Conservation (phyloP, 73 alveolate genomes). For the Breviolum minutum region DNA sequence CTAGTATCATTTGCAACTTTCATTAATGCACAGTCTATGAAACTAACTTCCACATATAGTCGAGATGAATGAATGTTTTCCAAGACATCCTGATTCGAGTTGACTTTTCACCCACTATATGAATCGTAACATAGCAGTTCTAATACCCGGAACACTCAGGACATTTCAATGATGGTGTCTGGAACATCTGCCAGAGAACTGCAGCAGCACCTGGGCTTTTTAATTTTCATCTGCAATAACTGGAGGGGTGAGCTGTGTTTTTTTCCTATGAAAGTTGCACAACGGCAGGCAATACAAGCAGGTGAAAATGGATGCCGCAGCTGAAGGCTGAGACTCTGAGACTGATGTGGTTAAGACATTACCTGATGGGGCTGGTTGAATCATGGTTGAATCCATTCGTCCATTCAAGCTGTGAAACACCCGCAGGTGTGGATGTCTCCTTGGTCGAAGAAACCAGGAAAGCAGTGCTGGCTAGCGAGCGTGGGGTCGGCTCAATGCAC, state of each 20-base stretch:
- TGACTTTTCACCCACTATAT: too few relatives aligned
- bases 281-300: conserved; percentile 33
- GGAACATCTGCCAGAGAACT: neutral
- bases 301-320: conserved; percentile 26
- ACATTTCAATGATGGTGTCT: conserved; percentile 29
- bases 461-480: conserved; percentile 20
- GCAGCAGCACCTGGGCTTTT: conserved; percentile 11
- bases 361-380: neutral
- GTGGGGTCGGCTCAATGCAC: neutral
- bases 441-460: neutral
- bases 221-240: neutral
- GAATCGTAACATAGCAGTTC: too few relatives aligned
- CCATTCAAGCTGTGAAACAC: neutral
- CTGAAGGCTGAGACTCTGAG: neutral
- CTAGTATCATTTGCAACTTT: too few relatives aligned
- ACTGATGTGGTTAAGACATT: neutral
- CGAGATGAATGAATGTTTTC: too few relatives aligned
- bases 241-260: neutral
- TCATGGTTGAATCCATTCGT: neutral
- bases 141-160: neutral
- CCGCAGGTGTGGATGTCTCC: conserved; percentile 22
- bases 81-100: too few relatives aligned
- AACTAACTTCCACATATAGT: too few relatives aligned
- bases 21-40: too few relatives aligned
- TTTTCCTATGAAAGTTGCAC: neutral